Conservation (phyloP, 2,329 filamentous ascomycete genomes). For the Ophiocordyceps unilateralis region DNA sequence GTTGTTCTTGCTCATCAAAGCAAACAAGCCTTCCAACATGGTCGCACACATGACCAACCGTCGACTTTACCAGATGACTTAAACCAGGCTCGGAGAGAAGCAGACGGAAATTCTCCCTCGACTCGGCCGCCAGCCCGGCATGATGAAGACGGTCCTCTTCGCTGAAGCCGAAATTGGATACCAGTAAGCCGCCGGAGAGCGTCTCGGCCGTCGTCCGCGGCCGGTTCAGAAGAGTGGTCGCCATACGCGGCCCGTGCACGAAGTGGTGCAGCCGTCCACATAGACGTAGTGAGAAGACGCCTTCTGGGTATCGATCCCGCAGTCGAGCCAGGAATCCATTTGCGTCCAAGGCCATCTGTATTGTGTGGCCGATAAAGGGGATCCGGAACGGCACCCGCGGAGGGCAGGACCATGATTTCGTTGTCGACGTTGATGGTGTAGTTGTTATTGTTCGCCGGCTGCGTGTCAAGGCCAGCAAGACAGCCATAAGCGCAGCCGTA, state of each 20-base stretch:
- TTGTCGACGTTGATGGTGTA: no score
- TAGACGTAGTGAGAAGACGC: slow-evolving; percentile 17
- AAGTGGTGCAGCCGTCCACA: slow-evolving; percentile 16
- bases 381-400: slow-evolving; percentile 17
- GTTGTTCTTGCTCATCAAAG: no score
- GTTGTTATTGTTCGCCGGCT: background rate
- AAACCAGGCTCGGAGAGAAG: slow-evolving; percentile 11
- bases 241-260: slow-evolving; percentile 15
- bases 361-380: slow-evolving; percentile 18
- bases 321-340: slow-evolving; percentile 13
- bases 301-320: slow-evolving; percentile 14
- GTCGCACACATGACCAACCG: slow-evolving; percentile 9
- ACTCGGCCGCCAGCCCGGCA: slow-evolving; percentile 10
- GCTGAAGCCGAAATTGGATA: slow-evolving; percentile 15
- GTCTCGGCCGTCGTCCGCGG: slow-evolving; percentile 10
- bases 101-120: slow-evolving; percentile 10
- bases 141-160: slow-evolving; percentile 14
- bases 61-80: slow-evolving; percentile 6
- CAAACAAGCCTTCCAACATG: slow-evolving; percentile 18
- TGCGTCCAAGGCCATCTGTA: slow-evolving; percentile 13
- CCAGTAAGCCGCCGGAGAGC: slow-evolving; percentile 10
- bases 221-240: slow-evolving; percentile 11
- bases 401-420: slow-evolving; percentile 4
- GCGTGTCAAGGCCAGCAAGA: background rate
- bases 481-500: slow-evolving; percentile 7